phyloP scores from a whole-genome alignment of 2,329 filamentous ascomycete species.

The Cladophialophora psammophila region DNA sequence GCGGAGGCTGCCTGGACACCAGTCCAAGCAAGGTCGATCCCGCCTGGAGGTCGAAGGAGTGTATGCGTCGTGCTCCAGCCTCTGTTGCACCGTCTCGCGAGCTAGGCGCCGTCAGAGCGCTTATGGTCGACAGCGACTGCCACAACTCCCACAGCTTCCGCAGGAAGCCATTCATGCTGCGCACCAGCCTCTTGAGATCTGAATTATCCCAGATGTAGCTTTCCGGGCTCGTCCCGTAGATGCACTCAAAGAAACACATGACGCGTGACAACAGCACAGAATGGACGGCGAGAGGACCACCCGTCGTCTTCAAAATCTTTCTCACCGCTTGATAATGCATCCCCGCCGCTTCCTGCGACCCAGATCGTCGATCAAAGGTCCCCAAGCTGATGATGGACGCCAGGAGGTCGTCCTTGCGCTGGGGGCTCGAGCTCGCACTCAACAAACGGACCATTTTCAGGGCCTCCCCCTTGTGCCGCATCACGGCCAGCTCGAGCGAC shows the following conservation, averaged over 20 bases:
- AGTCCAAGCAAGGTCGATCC: slow-evolving; percentile 28
- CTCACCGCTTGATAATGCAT: slow-evolving; percentile 34
- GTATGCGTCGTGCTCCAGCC: slow-evolving; percentile 12
- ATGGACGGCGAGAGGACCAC: slow-evolving; percentile 32
- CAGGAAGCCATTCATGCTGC: slow-evolving; percentile 29
- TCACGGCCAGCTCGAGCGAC: slow-evolving; percentile 30
- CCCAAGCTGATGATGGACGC: slow-evolving; percentile 37
- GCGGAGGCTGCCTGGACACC: slow-evolving; percentile 22
- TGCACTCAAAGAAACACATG: slow-evolving; percentile 38
- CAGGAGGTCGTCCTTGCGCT: slow-evolving; percentile 33
- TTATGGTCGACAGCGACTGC: slow-evolving; percentile 30
- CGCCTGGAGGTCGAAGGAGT: slow-evolving; percentile 28
- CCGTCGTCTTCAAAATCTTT: slow-evolving; percentile 33
- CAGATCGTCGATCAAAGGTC: slow-evolving; percentile 33
- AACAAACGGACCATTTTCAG: slow-evolving; percentile 30
- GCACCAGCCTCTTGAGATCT: slow-evolving; percentile 27
- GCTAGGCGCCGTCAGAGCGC: slow-evolving; percentile 14
- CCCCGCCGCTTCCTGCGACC: slow-evolving; percentile 26
- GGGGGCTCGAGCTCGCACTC: slow-evolving; percentile 22
- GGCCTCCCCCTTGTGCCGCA: slow-evolving; percentile 36
- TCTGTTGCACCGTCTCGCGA: background rate
- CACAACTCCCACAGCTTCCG: slow-evolving; percentile 26
- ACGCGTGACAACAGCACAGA: slow-evolving; percentile 33
- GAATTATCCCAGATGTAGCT: slow-evolving; percentile 36
- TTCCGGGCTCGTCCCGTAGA: slow-evolving; percentile 35